phyloP scores from a whole-genome alignment of 1,139 yeast genomes.

The Candida tetrigidarum region DNA sequence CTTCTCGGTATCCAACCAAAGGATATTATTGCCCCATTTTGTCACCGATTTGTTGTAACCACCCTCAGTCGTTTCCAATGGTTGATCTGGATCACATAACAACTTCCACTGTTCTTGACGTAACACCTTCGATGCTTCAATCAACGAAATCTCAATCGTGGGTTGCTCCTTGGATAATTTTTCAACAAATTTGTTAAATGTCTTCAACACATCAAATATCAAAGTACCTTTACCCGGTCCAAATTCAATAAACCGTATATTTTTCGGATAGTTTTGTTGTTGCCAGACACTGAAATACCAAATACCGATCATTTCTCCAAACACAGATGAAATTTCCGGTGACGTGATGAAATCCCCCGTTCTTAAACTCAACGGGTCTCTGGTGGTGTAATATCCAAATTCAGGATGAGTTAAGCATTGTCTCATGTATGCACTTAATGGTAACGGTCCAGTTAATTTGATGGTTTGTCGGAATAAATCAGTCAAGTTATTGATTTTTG shows the following conservation, averaged over 20 bases:
- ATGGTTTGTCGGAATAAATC: slow-evolving; percentile 57
- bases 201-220: slow-evolving; percentile 63
- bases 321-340: slow-evolving; percentile 86
- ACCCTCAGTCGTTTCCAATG: slow-evolving; percentile 24
- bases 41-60: slow-evolving; percentile 48
- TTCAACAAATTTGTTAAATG: slow-evolving; percentile 47
- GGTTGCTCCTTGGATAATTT: slow-evolving; percentile 24
- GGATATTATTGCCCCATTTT: slow-evolving; percentile 56
- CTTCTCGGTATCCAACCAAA: slow-evolving; percentile 75
- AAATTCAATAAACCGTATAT: slow-evolving; percentile 70
- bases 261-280: slow-evolving; percentile 53
- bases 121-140: slow-evolving; percentile 76
- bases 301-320: slow-evolving; percentile 84
- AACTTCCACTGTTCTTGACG: slow-evolving; percentile 58
- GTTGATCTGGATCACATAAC: slow-evolving; percentile 44
- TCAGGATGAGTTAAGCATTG: slow-evolving; percentile 82
- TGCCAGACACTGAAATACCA: slow-evolving; percentile 72
- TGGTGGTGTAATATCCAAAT: slow-evolving; percentile 78
- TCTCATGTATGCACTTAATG: slow-evolving; percentile 77
- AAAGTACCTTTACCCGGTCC: slow-evolving; percentile 90
- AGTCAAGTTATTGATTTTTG: slow-evolving; percentile 32
- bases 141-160: slow-evolving; percentile 52
- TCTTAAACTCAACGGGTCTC: slow-evolving; percentile 67
- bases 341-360: slow-evolving; percentile 83
- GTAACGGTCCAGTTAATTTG: slow-evolving; percentile 75